A percentile compares a stretch with the other conserved stretches of the same genome.
These are phyloP conservation scores for Pleurotus cornucopiae DNA, from an alignment of 768 basidiomycete genomes.

Conservation along the genomic window DNA sequence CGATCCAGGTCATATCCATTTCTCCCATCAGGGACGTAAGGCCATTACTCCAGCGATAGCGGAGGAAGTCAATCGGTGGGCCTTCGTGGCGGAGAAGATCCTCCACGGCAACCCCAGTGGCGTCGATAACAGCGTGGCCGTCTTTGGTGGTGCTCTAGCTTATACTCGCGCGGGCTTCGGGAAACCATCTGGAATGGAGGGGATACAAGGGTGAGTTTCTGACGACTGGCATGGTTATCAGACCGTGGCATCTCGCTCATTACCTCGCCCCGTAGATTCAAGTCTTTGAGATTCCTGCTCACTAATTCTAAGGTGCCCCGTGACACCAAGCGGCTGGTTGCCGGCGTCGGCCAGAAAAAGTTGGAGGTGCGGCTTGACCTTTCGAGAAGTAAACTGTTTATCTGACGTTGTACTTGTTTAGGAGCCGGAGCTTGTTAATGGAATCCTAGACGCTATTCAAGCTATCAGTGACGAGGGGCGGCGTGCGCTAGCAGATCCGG, in stretches of 20 bases:
- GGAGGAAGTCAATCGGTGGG: constrained; percentile 86
- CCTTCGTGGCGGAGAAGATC: constrained; percentile 93
- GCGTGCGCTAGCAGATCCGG: constrained; percentile 67
- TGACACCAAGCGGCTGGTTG: constrained; percentile 92
- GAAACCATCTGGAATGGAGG: constrained; percentile 78
- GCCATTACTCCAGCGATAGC: constrained; percentile 62
- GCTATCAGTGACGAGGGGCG: constrained; percentile 80
- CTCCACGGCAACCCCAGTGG: constrained; percentile 97
- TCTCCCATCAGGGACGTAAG: constrained; percentile 62
- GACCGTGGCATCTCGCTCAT: not conserved
- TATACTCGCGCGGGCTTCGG: constrained; percentile 82
- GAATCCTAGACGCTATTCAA: constrained; percentile 78
- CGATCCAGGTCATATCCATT: constrained; percentile 47
- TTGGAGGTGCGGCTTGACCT: constrained; percentile 36
- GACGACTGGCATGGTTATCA: constrained; percentile 6
- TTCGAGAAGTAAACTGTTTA: not conserved
- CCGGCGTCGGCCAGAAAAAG: constrained; percentile 77
- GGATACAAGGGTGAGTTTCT: constrained; percentile 73
- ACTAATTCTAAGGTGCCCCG: constrained; percentile 92
- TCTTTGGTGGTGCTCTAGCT: constrained; percentile 87
- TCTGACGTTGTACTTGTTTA: constrained; percentile 21
- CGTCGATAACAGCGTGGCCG: constrained; percentile 92
- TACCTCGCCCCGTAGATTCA: constrained; percentile 57
- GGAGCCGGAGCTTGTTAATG: constrained; percentile 84
- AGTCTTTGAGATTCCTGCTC: constrained; percentile 83